Percentiles rank a stretch among this genome's conserved stretches.
These are phyloP conservation scores for Trichoderma aggressivum DNA, from an alignment of 2,329 filamentous ascomycete species.

Conservation along the genomic window DNA sequence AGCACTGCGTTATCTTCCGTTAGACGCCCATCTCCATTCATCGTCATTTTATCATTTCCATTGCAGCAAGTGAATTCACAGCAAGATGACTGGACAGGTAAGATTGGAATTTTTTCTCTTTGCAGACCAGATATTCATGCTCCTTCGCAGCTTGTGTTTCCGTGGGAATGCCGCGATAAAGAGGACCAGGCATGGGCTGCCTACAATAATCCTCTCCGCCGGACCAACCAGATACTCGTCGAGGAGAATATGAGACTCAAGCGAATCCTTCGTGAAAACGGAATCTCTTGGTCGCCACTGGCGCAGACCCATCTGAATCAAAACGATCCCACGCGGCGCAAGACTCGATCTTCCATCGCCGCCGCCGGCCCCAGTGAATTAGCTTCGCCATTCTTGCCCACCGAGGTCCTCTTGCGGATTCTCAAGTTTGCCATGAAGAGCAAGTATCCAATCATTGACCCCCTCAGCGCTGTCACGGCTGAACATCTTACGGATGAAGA, in stretches of 20 bases:
- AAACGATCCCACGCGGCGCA: slow-evolving; percentile 31
- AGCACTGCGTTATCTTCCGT: not conserved
- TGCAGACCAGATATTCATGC: not conserved
- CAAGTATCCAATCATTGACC: slow-evolving; percentile 50
- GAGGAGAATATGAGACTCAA: slow-evolving; percentile 52
- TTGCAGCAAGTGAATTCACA: not conserved
- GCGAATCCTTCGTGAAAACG: slow-evolving; percentile 49
- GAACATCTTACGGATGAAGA: slow-evolving; percentile 45
- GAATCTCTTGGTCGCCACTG: slow-evolving; percentile 48
- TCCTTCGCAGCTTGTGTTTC: slow-evolving; percentile 33
- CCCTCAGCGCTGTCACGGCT: slow-evolving; percentile 43
- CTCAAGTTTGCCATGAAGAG: slow-evolving; percentile 51
- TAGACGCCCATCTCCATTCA: not conserved
- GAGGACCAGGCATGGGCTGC: slow-evolving; percentile 47
- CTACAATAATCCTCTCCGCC: slow-evolving; percentile 49
- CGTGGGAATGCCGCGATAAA: slow-evolving; percentile 52
- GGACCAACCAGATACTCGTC: slow-evolving; percentile 42
- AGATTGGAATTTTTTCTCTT: not conserved
- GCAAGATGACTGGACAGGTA: slow-evolving; percentile 17
- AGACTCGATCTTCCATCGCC: slow-evolving; percentile 31
- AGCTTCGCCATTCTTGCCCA: slow-evolving; percentile 45
- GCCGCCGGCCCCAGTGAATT: slow-evolving; percentile 28
- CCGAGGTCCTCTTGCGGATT: slow-evolving; percentile 51
- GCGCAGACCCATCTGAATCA: slow-evolving; percentile 34
- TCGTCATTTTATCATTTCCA: not conserved